A percentile compares a stretch with the other conserved stretches of the same genome.
Evolutionary conservation across 2,329 filamentous ascomycete genomes (phyloP).

Genomic region (Pestalotiopsis sp.): DNA sequence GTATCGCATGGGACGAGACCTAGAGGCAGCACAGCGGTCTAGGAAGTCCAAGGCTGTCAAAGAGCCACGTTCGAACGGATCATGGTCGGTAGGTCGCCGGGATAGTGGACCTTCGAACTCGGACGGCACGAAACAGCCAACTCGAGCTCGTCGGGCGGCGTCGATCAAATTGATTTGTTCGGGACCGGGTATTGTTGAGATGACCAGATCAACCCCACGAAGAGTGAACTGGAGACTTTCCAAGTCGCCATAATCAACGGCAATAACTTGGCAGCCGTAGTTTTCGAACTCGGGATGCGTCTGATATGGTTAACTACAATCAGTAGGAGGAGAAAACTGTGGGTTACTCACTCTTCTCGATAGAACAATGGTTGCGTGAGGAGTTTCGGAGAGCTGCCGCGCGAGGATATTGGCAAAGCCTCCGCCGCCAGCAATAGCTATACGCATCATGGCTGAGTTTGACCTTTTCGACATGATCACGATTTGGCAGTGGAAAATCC

Average conservation of each 20-base stretch:
- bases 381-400: slow-evolving; percentile 63
- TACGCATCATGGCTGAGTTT: slow-evolving; percentile 52
- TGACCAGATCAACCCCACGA: slow-evolving; percentile 73
- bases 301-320: slow-evolving; percentile 38
- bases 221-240: slow-evolving; percentile 65
- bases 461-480: slow-evolving; percentile 20
- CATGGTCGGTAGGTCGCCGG: slow-evolving; percentile 48
- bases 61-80: slow-evolving; percentile 64
- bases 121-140: slow-evolving; percentile 72
- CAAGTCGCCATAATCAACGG: slow-evolving; percentile 67
- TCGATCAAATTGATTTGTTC: slow-evolving; percentile 74
- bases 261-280: slow-evolving; percentile 65
- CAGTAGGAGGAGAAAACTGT: not conserved
- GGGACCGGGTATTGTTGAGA: slow-evolving; percentile 70
- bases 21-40: slow-evolving; percentile 51
- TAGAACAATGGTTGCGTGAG: slow-evolving; percentile 71
- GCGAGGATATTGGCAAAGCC: slow-evolving; percentile 61
- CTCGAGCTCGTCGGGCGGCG: slow-evolving; percentile 65
- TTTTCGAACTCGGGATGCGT: slow-evolving; percentile 54
- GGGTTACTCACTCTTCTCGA: slow-evolving; percentile 59
- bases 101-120: slow-evolving; percentile 71
- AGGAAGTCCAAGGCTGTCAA: slow-evolving; percentile 51
- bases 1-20: slow-evolving; percentile 59
- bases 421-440: slow-evolving; percentile 64
- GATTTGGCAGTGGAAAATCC: not conserved